Conservation (phyloP, 2,329 filamentous ascomycete species). For the Apiospora rasikravindrae region DNA sequence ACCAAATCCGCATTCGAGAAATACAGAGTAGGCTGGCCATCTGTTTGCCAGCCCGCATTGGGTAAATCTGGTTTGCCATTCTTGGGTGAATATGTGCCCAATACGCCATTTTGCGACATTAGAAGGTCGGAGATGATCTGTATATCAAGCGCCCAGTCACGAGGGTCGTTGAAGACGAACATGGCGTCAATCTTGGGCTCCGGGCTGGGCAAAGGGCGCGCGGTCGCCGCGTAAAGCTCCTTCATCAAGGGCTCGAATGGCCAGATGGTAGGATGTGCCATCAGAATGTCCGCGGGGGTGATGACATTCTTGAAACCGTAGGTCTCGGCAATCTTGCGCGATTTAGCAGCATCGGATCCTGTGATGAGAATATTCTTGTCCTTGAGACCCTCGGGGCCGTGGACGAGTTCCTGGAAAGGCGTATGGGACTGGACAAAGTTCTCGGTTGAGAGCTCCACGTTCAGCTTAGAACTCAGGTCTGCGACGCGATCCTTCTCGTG, state of each 20-base stretch:
- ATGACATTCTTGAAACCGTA: conserved; percentile 84
- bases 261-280: conserved; percentile 76
- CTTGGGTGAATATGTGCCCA: conserved; percentile 78
- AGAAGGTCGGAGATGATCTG: conserved; percentile 85
- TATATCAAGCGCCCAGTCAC: conserved; percentile 92
- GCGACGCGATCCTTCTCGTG: conserved; percentile 75
- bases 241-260: conserved; percentile 77
- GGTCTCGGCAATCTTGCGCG: conserved; percentile 74
- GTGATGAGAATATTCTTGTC: conserved; percentile 76
- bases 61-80: conserved; percentile 70
- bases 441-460: conserved; percentile 65
- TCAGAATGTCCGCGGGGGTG: conserved; percentile 83
- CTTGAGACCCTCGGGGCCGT: conserved; percentile 57
- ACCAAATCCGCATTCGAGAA: conserved; percentile 91
- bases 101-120: conserved; percentile 75
- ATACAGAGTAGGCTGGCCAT: conserved; percentile 80
- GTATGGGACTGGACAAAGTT: conserved; percentile 92
- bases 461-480: conserved; percentile 71
- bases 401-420: conserved; percentile 76
- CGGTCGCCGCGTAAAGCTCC: conserved; percentile 63
- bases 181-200: conserved; percentile 81
- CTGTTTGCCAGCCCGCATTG: conserved; percentile 80
- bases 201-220: conserved; percentile 61
- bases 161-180: conserved; percentile 93
- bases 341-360: conserved; percentile 70